These are phyloP conservation scores for Leccinum obscurum DNA, from an alignment of 768 basidiomycete genomes.

Conservation along the genomic window DNA sequence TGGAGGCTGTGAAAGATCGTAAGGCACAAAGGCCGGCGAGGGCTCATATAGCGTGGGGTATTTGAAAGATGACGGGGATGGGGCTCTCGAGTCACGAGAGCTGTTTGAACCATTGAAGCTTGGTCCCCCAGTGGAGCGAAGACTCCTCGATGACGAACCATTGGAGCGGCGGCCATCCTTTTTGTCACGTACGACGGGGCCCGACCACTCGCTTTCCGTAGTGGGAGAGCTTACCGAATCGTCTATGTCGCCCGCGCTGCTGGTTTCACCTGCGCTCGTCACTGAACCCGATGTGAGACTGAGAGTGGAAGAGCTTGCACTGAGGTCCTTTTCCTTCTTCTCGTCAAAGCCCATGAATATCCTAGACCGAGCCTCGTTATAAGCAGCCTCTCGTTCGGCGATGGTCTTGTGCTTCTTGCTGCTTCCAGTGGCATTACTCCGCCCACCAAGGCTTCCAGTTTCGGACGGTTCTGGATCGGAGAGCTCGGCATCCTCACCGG, in stretches of 20 bases:
- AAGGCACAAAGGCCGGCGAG: conserved; percentile 29
- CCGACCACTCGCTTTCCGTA: conserved; percentile 84
- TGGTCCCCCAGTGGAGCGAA: conserved; percentile 48
- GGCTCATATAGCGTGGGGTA: conserved; percentile 77
- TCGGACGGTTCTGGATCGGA: conserved; percentile 83
- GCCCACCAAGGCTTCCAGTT: conserved; percentile 70
- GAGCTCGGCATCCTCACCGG: conserved; percentile 72
- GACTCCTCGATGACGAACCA: conserved; percentile 60
- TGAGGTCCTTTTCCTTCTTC: conserved; percentile 69
- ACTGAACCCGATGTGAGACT: conserved; percentile 71
- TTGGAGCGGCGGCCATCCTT: conserved; percentile 54
- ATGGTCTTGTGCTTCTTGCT: conserved; percentile 76
- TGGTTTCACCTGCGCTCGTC: conserved; percentile 53
- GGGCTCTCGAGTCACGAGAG: conserved; percentile 70
- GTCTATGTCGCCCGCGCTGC: conserved; percentile 65
- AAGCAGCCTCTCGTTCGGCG: conserved; percentile 86
- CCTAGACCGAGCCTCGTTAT: conserved; percentile 80
- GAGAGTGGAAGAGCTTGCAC: conserved; percentile 72
- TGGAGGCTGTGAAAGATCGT: conserved; percentile 33
- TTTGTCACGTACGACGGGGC: conserved; percentile 54
- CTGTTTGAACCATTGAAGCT: conserved; percentile 56
- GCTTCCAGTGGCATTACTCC: conserved; percentile 61
- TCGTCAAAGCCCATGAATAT: conserved; percentile 87
- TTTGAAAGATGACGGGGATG: conserved; percentile 71
- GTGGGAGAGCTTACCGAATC: conserved; percentile 70